phyloP scores from a whole-genome alignment of 2,329 filamentous ascomycete species.

The Tolypocladium capitatum region DNA sequence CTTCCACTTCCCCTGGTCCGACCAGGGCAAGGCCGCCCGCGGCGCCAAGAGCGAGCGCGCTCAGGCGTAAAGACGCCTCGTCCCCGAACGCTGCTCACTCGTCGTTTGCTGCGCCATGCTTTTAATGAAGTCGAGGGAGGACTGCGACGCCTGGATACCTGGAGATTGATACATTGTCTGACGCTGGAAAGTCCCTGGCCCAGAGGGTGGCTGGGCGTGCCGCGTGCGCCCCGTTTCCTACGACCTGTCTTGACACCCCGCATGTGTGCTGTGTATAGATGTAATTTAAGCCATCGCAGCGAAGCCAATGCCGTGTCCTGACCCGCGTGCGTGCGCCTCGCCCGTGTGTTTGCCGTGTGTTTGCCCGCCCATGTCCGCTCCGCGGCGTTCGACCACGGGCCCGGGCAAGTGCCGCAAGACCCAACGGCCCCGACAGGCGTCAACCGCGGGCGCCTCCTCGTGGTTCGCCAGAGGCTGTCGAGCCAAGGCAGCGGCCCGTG shows the following conservation, averaged over 20 bases:
- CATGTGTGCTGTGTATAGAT: not conserved
- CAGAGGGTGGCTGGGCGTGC: not conserved
- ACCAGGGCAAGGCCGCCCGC: slow-evolving; percentile 51
- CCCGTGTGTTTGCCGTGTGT: too few species aligned
- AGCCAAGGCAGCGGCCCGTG: too few species aligned
- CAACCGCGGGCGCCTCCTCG: not conserved
- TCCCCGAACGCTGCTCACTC: not conserved
- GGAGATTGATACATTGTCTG: not conserved
- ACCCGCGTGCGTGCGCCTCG: not conserved
- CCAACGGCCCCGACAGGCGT: not conserved
- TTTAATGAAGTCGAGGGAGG: not conserved
- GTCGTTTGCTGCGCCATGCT: not conserved
- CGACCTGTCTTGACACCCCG: not conserved
- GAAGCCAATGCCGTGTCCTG: not conserved
- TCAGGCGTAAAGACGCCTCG: slow-evolving; percentile 5
- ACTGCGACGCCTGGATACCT: not conserved
- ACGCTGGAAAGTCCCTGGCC: not conserved
- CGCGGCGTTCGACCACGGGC: too few species aligned
- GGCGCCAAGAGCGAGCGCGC: slow-evolving; percentile 24
- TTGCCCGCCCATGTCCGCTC: too few species aligned
- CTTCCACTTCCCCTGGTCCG: slow-evolving; percentile 89
- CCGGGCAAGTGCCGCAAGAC: too few species aligned
- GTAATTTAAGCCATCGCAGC: not conserved
- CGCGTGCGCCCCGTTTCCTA: too few species aligned
- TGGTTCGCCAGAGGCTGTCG: not conserved